Evolutionary conservation across 495 filamentous ascomycete species (phyloP).

Genomic region (Xylaria palmicola): DNA sequence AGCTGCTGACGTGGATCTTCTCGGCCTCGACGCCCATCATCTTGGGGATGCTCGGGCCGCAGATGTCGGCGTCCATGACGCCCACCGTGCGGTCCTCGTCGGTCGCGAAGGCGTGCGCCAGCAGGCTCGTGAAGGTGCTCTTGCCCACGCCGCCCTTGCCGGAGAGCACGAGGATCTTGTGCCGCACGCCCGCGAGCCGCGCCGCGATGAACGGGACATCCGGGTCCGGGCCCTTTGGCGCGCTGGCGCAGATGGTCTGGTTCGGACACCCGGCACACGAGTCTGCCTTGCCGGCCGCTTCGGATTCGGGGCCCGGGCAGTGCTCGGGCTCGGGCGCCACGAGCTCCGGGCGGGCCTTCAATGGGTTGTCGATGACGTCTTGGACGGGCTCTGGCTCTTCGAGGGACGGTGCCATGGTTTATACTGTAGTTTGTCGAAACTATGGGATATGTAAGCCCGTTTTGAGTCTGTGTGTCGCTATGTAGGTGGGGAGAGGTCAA

Average conservation of each 20-base stretch:
- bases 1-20: slow-evolving; percentile 78
- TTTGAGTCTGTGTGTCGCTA: neutral
- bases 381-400: slow-evolving; percentile 63
- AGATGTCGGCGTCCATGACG: slow-evolving; percentile 96
- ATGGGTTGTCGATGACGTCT: slow-evolving; percentile 64
- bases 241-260: slow-evolving; percentile 88
- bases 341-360: slow-evolving; percentile 71
- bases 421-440: neutral
- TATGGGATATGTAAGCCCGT: neutral
- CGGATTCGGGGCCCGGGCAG: slow-evolving; percentile 91
- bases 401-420: slow-evolving; percentile 65
- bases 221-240: slow-evolving; percentile 93
- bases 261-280: slow-evolving; percentile 94
- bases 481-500: neutral
- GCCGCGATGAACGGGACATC: slow-evolving; percentile 85
- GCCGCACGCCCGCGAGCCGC: slow-evolving; percentile 74
- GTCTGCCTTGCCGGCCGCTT: slow-evolving; percentile 78
- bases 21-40: slow-evolving; percentile 97
- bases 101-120: slow-evolving; percentile 82
- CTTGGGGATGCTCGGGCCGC: slow-evolving; percentile 89
- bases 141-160: slow-evolving; percentile 98
- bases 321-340: slow-evolving; percentile 95
- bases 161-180: slow-evolving; percentile 88
- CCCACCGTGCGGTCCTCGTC: slow-evolving; percentile 75
- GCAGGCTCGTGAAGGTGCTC: slow-evolving; percentile 82